Base-by-base conservation (phyloP, 2,329 filamentous ascomycete genomes). In the Pseudogymnoascus sp. region DNA sequence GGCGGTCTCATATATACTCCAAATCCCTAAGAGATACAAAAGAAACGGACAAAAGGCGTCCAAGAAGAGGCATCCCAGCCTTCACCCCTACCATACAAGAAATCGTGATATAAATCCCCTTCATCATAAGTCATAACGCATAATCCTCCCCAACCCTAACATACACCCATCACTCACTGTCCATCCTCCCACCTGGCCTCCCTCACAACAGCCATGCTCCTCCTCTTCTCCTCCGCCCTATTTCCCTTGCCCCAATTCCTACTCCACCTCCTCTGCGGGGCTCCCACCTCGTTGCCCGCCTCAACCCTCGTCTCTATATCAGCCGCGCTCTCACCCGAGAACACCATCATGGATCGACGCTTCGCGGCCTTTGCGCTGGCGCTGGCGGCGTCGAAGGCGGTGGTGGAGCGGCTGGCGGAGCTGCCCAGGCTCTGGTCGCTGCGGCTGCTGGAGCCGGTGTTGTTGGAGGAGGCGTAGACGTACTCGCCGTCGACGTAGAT, bases 401-500 rank as follows among this genome's bases (percentile, higher is more conserved):
- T 33, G 28, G n/a, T 33, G n/a, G 50, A 56, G 10, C 50, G 50
- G 11, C 28, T 56, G 8, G 28, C 4, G 0, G 18, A 16, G 50
- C 50, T 56, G 50, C n/a, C 50, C n/a, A 60, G 25, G 33, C 59
- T 60, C 35, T 42, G 59, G 21, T 42, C 12, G 59, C 18, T 60
- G 25, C 59, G 59, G 59, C 21, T 60, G 59, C 59, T 60, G 33
- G 59, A 60, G n/a, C 59, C 59, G 35, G 59, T 60, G 18, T 11
- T 60, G 31, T 70, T 66, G 66, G 84, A 83, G 0, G 81, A 84
- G 72, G 86, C 82, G 81, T 92, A 95, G 75, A 96, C 82, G 79
- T 97, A 97, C 79, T 97, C 93, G 77, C 92, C 94, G 74, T 97
- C 91, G 67, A 97, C 89, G 76, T 97, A 97, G 74, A 90, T 84